phyloP scores from a whole-genome alignment of 2,329 filamentous ascomycete species.

The Taxawa tesnikishii region DNA sequence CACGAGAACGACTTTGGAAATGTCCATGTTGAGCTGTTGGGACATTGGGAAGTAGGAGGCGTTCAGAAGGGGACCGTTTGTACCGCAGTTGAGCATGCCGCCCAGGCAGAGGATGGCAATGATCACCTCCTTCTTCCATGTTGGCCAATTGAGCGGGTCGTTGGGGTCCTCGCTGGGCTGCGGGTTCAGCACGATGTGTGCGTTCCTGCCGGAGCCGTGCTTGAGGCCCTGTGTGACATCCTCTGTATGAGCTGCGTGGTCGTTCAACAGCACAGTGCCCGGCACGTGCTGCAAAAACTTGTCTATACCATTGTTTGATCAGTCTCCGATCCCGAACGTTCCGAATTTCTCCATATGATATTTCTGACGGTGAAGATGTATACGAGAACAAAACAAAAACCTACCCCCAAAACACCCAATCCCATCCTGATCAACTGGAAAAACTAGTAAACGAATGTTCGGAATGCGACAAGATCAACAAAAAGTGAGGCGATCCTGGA shows the following conservation, averaged over 20 bases:
- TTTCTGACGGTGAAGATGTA: no score
- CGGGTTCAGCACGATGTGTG: constrained; percentile 10
- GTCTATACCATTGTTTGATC: no score
- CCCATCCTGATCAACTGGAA: constrained; percentile 1
- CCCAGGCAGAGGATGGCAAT: constrained; percentile 8
- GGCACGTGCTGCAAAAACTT: no score
- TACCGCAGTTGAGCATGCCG: constrained; percentile 23
- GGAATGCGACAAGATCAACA: no score
- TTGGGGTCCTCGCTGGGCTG: constrained; percentile 18
- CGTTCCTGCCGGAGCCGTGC: constrained; percentile 8
- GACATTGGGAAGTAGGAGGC: constrained; percentile 10
- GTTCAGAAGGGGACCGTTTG: constrained; percentile 24
- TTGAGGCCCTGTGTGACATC: constrained; percentile 6
- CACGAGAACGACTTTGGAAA: constrained; percentile 9
- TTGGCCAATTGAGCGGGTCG: constrained; percentile 19
- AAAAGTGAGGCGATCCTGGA: no score
- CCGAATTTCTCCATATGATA: no score
- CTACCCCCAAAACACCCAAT: constrained; percentile 5
- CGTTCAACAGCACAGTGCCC: constrained; percentile 10
- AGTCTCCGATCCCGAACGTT: no score
- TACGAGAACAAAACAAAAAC: no score
- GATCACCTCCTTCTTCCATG: constrained; percentile 24
- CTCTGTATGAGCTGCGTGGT: constrained; percentile 6
- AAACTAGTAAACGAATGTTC: no score
- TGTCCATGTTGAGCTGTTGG: constrained; percentile 2